Evolutionary conservation across 495 filamentous ascomycete species (phyloP), one percentile per base, ranked within the genome.

Genomic region (Cercophora sp.): DNA sequence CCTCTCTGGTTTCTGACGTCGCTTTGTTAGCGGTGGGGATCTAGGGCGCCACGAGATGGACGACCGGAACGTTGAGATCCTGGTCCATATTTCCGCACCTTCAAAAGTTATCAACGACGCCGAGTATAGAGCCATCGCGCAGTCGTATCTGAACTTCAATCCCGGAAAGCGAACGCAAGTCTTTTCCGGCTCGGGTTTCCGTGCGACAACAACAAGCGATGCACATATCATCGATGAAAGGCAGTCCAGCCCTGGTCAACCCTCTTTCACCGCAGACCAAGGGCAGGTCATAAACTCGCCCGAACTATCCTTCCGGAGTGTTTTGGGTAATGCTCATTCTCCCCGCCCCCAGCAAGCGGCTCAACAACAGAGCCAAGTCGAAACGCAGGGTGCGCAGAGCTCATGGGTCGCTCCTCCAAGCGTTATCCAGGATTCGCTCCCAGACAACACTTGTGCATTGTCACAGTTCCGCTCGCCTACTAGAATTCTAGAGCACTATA

Each of bases 71-170:
- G 66, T 71, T 13, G 84, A 89, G 69, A 82, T 89, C 40, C 73
- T 89, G 42, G 79, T 88, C 18, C 86, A 89, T 65, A 75, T 84
- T 58, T 72, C 80, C 26, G 86, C 85, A 25, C 81, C 86, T 43
- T 82, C 83, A 63, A 71, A 66, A 43, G 74, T 64, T 23, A 60
- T 58, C 35, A 83, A 89, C 54, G 87, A 91, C 66, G 71, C 72
- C 3, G 64, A 68, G 52, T 88, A 91, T 64, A 71, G 84, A 22
- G 75, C 74, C 15, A 73, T 87, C 34, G 81, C 84, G 16, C 63
- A 68, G 11, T 83, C 80, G 10, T 86, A 86, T 51, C 52, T 86
- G 4, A 64, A 74, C 41, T 88, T 86, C 48, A 69, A 82, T 46
- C 62, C 74, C 15, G 40, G 55, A 59, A 39, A 37, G 20, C 49